These are phyloP conservation scores for Kokia cookei DNA, from an alignment of 441 rosid species.

Conservation along the genomic window DNA sequence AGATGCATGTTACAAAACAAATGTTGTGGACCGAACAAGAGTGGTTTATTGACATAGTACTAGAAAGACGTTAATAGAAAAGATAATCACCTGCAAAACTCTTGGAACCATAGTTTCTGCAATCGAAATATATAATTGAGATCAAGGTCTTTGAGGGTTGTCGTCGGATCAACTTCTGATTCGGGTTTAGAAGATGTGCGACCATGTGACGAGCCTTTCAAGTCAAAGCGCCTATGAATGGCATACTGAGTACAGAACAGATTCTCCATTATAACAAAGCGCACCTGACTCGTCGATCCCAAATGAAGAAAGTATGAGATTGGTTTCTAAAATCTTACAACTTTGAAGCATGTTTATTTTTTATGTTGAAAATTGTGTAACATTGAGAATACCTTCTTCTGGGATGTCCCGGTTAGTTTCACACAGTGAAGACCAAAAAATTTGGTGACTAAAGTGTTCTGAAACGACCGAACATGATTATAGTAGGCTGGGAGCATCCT, in stretches of 20 bases:
- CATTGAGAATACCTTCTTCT: conserved; percentile 63
- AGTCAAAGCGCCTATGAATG: conserved; percentile 86
- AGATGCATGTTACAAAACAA: background rate
- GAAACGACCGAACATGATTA: conserved; percentile 79
- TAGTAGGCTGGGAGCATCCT: conserved; percentile 97
- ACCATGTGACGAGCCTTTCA: conserved; percentile 97
- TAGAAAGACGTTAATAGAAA: background rate
- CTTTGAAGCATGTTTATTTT: background rate
- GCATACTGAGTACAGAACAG: conserved; percentile 73
- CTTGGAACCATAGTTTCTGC: conserved; percentile 84
- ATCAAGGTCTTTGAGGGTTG: conserved; percentile 96
- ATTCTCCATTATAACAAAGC: conserved; percentile 97
- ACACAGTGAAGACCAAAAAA: conserved; percentile 94
- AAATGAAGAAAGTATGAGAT: conserved; percentile 17
- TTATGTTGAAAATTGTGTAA: background rate
- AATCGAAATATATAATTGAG: conserved; percentile 74
- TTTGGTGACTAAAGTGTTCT: conserved; percentile 83
- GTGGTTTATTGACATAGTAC: background rate
- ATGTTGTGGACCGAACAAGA: background rate
- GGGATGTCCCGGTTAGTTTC: conserved; percentile 71
- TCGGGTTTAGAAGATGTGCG: conserved; percentile 82
- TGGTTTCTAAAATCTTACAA: conserved; percentile 7
- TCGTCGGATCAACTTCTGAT: conserved; percentile 72
- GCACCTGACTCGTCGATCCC: conserved; percentile 46
- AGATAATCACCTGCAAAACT: conserved; percentile 71